Evolutionary conservation across 805 yeast species (phyloP), one percentile per base, ranked within the genome.

Genomic region (Kodamaea leandrae): DNA sequence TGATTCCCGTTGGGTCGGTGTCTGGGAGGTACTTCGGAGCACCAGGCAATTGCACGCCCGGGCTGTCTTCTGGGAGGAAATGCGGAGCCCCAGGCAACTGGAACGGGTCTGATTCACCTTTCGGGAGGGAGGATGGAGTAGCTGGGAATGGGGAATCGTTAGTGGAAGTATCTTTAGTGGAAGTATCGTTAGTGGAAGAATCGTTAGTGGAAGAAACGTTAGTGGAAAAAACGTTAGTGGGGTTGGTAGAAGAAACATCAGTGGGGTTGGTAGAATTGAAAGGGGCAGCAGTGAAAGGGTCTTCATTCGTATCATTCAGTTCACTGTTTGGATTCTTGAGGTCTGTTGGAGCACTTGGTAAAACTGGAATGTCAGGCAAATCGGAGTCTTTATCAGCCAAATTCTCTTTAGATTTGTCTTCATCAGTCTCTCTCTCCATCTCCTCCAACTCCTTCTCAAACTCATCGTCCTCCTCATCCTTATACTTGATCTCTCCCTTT

Each of bases 41-140:
- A 1, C 74, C 73, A 0, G 74, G 74, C 20, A 69, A 53, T 39
- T 54, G 57, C 14, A 68, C 48, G 9, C 45, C 47, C 30, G 52
- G 57, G 0, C 66, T 70, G 27, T 52, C 59, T 10, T 37, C 41
- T 3, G 41, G 41, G 5, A 57, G 49, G 39, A 64, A 58, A 36
- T 61, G 66, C 2, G 74, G 74, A 0, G 64, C 72, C 1, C 68
- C 66, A 0, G 74, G 74, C 16, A 68, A 55, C n/a, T n/a, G n/a
- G n/a, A n/a, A n/a, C n/a, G n/a, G n/a, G n/a, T n/a, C n/a, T n/a
- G 35, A 4, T 4, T 32, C 36, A 13, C 26, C 33, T 9, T 26
- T 20, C 13, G 33, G 42, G 8, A 42, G 35, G 34, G 28, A 37
- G 9, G 37, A 34, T 10, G 59, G 59, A 2, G 54, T 57, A 1